Evolutionary conservation across 306 rosid genomes (phyloP), one percentile per base, ranked within the genome.

Genomic region (Cajanus cajan): DNA sequence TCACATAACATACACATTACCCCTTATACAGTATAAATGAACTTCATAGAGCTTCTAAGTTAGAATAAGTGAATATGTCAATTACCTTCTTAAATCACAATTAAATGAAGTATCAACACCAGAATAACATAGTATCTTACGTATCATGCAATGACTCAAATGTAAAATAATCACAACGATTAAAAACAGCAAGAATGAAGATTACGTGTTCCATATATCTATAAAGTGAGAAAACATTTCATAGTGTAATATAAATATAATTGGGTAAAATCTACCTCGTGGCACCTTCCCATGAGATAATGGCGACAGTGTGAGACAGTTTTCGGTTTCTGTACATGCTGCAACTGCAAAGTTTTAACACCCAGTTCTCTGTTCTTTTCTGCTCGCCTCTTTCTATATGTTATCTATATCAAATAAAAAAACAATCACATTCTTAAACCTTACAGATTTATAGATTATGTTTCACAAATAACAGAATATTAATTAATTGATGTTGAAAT

Each of bases 281-380:
- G 50, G 85, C 98, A 92, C 81, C 90, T 87, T 82, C 98, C 98
- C 24, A 24, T 22, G 8, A 85, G 33, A 86, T 83, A 92, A 84
- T 95, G 97, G 78, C 90, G 98, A 81, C 98, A 95, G 77, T 80
- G 55, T 21, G 63, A 0, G 22, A 82, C 66, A 61, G 87, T 8
- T 84, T 90, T 94, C 0, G 89, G 88, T 81, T 83, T 89, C 39
- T 76, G 85, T 39, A 86, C 85, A 19, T 78, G 84, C 67, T 22
- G 86, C 78, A 89, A 73, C 70, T 88, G 91, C 89, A 87, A 58
- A 87, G 90, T 92, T 82, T 84, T 92, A 65, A 89, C 91, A 74
- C 98, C 97, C 73, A 68, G 90, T 80, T 88, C 52, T 82, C 90
- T 89, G 86, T 92, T 90, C 80, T 80, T 85, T 65, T 83, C 88